These are phyloP conservation scores for Stenocarpella maydis DNA, from an alignment of 2,329 filamentous ascomycete genomes.

Conservation along the genomic window DNA sequence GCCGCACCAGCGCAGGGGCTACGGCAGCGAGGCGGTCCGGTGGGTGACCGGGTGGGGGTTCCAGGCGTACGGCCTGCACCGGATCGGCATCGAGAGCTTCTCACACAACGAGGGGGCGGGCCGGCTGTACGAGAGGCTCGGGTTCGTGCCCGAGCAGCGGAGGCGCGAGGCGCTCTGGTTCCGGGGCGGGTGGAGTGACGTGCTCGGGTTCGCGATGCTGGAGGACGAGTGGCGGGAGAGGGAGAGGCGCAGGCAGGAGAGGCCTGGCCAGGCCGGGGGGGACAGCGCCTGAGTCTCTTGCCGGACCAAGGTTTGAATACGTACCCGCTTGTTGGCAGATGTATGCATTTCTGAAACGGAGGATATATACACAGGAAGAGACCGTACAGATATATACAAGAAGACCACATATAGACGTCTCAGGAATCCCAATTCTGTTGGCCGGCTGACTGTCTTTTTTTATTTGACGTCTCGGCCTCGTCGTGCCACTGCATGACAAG, in stretches of 20 bases:
- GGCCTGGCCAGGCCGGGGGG: background rate
- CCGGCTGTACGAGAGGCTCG: slow-evolving; percentile 45
- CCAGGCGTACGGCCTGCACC: slow-evolving; percentile 47
- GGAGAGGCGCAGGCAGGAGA: background rate
- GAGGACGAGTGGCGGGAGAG: slow-evolving; percentile 36
- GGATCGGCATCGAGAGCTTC: slow-evolving; percentile 45
- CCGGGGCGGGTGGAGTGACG: slow-evolving; percentile 47
- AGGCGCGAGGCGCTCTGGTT: slow-evolving; percentile 51
- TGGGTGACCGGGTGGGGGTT: slow-evolving; percentile 48
- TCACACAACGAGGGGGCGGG: slow-evolving; percentile 46
- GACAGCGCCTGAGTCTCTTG: background rate
- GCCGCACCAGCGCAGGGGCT: slow-evolving; percentile 44
- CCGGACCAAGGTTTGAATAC: too few relatives aligned
- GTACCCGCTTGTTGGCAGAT: background rate
- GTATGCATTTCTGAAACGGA: background rate
- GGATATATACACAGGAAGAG: slow-evolving; percentile 2
- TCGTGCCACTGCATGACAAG: background rate
- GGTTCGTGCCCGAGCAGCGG: slow-evolving; percentile 51
- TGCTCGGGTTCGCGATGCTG: slow-evolving; percentile 44
- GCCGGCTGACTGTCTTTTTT: too few relatives aligned
- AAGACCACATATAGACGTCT: background rate
- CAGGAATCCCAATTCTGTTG: background rate
- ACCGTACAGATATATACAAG: slow-evolving; percentile 7
- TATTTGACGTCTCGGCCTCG: background rate
- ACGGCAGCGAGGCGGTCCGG: slow-evolving; percentile 49